Base-by-base conservation (phyloP, 805 yeast species). In the Metschnikowia proteae region DNA sequence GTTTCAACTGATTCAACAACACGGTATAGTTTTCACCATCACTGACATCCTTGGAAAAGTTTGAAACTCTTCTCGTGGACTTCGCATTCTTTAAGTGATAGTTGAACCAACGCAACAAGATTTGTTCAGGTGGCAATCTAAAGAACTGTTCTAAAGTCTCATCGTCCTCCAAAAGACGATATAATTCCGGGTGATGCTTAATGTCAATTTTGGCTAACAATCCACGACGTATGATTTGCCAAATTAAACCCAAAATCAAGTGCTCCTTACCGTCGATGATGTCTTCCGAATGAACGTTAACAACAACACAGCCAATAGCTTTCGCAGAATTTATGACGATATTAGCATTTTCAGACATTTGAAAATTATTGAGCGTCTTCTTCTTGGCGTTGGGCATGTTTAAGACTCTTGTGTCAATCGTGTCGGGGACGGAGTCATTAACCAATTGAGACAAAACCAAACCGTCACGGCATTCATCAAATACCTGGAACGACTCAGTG, bases 221-320 rank as follows among this genome's bases (percentile, higher is more conserved):
- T 41, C 99, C 99, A 70, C 97, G 85, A 73, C 99, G 85, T 59
- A 94, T 94, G 61, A 94, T 88, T 75, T 94, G 99, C 98, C 98
- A 91, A 58, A 91, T 85, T 56, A 91, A 76, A 48, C 98, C 98
- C 55, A 92, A 71, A 50, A 91, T 86, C 65, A 91, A 79, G 68
- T 91, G 96, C 63, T 89, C 95, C 60, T 87, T 91, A 59, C 97
- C 97, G 61, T 90, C 97, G 54, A 88, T 84, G 46, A 91, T 88
- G 66, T 90, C 97, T 65, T 90, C 97, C 11, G 97, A 87, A 60
- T 92, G 98, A 44, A 94, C 98, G 64, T 94, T 94, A 45, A 94
- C 98, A 43, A 94, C 98, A 49, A 94, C 87, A 77, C 97, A 92
- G 22, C 99, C 99, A 70, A 94, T 94, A 46, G 98, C 99, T 73